Conservation (phyloP, 129 eudicot genomes). For the Glebionis coronaria region DNA sequence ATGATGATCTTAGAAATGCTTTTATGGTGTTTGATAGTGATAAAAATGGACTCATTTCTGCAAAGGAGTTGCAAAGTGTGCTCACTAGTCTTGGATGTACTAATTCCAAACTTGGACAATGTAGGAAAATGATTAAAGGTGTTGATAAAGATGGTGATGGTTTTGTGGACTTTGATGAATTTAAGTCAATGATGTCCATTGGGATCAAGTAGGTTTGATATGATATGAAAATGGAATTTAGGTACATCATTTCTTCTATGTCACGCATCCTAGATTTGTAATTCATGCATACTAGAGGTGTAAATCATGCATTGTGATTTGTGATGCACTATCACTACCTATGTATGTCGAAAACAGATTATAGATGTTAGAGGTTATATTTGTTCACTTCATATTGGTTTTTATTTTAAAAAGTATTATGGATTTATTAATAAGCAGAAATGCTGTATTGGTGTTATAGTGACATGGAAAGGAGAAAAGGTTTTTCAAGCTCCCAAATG, state of each 20-base stretch:
- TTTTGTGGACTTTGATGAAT: conserved; percentile 74
- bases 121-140: conserved; percentile 64
- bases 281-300: conserved; percentile 20
- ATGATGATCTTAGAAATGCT: conserved; percentile 47
- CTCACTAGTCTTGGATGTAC: conserved; percentile 58
- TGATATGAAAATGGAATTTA: not conserved
- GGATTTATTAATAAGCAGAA: not conserved
- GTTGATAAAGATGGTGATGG: conserved; percentile 95
- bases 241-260: conserved; percentile 15
- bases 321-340: conserved; percentile 5
- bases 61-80: conserved; percentile 64
- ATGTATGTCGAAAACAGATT: conserved; percentile 6
- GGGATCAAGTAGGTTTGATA: conserved; percentile 26
- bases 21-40: conserved; percentile 70
- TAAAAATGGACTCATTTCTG: conserved; percentile 71
- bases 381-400: not conserved
- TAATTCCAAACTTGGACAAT: conserved; percentile 52
- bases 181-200: conserved; percentile 70
- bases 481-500: too few relatives aligned
- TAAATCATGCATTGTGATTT: conserved; percentile 22
- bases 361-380: not conserved
- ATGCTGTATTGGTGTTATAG: too few relatives aligned
- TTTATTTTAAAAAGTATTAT: not conserved
- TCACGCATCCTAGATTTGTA: conserved; percentile 17
- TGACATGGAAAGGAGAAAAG: too few relatives aligned